Conservation (phyloP, 306 rosid genomes). For the Fragaria ananassa region DNA sequence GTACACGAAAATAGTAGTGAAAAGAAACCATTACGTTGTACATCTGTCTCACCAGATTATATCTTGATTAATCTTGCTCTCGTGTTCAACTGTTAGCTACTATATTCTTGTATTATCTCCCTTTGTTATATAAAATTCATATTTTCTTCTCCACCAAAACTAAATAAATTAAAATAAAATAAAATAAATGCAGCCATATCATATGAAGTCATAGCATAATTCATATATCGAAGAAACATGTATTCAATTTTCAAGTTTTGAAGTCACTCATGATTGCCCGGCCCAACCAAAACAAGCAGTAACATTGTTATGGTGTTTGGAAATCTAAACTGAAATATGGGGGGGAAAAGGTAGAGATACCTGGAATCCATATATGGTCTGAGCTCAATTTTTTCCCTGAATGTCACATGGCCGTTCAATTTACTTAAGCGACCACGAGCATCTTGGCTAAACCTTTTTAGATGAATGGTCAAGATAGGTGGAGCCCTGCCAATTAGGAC, state of each 20-base stretch:
- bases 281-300: not conserved
- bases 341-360: constrained; percentile 36
- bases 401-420: constrained; percentile 78
- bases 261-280: not conserved
- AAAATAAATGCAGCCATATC: constrained; percentile 1
- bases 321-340: constrained; percentile 20
- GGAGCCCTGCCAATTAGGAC: constrained; percentile 76
- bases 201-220: not conserved
- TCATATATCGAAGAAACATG: not conserved
- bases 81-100: not conserved
- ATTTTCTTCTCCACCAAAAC: not conserved
- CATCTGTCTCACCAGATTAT: not conserved
- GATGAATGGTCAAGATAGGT: constrained; percentile 76
- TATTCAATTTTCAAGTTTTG: constrained; percentile 1
- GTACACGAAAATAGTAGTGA: not conserved
- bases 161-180: not conserved
- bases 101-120: not conserved
- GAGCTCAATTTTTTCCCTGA: constrained; percentile 72
- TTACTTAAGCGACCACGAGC: constrained; percentile 89
- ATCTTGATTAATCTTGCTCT: not conserved
- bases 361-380: constrained; percentile 84
- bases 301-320: not conserved
- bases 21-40: not conserved
- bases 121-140: not conserved
- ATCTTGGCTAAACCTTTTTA: constrained; percentile 94